Conservation (phyloP, 2,329 filamentous ascomycete genomes). For the Plectosphaerella sp. region DNA sequence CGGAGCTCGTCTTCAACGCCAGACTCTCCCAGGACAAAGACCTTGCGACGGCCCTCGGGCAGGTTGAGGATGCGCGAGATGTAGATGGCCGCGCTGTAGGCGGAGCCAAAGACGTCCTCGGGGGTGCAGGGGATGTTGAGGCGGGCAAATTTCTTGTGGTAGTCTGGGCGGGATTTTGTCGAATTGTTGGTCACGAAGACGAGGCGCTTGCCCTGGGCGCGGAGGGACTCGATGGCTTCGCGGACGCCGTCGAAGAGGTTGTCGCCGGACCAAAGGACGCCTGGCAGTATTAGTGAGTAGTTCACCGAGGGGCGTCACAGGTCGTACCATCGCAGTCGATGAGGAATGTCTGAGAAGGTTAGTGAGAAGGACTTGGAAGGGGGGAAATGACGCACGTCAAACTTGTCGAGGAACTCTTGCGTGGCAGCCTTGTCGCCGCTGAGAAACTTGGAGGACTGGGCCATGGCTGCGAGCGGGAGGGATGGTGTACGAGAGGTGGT, state of each 20-base stretch:
- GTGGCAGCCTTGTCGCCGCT: slow-evolving; percentile 76
- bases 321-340: slow-evolving; percentile 90
- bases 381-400: slow-evolving; percentile 68
- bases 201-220: slow-evolving; percentile 80
- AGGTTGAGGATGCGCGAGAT: slow-evolving; percentile 88
- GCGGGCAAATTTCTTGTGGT: slow-evolving; percentile 81
- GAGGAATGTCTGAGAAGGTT: slow-evolving; percentile 66
- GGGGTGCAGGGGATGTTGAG: slow-evolving; percentile 75
- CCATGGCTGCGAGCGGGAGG: slow-evolving; percentile 17
- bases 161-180: slow-evolving; percentile 89
- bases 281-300: slow-evolving; percentile 39
- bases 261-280: slow-evolving; percentile 95
- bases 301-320: slow-evolving; percentile 1
- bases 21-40: slow-evolving; percentile 86
- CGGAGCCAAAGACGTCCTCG: slow-evolving; percentile 93
- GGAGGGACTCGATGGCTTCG: slow-evolving; percentile 79
- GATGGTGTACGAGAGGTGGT: not conserved
- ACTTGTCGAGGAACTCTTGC: slow-evolving; percentile 79
- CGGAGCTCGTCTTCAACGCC: slow-evolving; percentile 87
- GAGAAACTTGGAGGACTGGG: slow-evolving; percentile 56
- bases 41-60: slow-evolving; percentile 77
- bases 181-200: slow-evolving; percentile 99
- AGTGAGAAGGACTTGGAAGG: slow-evolving; percentile 10
- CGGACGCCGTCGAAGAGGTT: slow-evolving; percentile 80
- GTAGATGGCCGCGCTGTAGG: slow-evolving; percentile 94